Percentiles rank a stretch among this genome's conserved stretches.
phyloP scores from a whole-genome alignment of 2,329 filamentous ascomycete species.

The Ophiostoma australiae region DNA sequence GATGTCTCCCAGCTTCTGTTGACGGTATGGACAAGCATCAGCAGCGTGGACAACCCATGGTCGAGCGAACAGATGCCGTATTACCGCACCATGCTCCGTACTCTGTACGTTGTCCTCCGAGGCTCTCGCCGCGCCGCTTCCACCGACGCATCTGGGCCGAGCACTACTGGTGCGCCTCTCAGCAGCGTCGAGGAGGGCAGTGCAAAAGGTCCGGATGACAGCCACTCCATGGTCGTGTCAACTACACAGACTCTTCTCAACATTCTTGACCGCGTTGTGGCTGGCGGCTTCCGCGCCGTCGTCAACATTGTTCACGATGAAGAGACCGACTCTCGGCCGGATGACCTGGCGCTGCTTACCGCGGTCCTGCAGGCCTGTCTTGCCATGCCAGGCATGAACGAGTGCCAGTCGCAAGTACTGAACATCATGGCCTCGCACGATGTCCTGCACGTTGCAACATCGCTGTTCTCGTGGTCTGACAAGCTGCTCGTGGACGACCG shows the following conservation, averaged over 20 bases:
- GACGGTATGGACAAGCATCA: conserved; percentile 49
- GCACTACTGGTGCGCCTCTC: conserved; percentile 24
- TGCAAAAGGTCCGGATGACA: not conserved
- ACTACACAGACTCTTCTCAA: conserved; percentile 65
- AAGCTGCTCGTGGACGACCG: conserved; percentile 59
- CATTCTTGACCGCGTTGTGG: conserved; percentile 73
- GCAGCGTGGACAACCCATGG: conserved; percentile 51
- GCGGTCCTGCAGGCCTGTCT: conserved; percentile 83
- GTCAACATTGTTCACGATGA: conserved; percentile 78
- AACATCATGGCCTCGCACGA: conserved; percentile 66
- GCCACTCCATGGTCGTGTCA: conserved; percentile 38
- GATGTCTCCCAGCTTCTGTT: conserved; percentile 50
- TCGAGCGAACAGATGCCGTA: conserved; percentile 55
- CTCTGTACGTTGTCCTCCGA: conserved; percentile 76
- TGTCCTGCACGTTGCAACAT: conserved; percentile 73
- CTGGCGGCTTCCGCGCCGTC: conserved; percentile 73
- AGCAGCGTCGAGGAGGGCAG: conserved; percentile 15
- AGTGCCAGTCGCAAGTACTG: conserved; percentile 65
- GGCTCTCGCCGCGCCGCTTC: conserved; percentile 47
- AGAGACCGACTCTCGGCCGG: conserved; percentile 59
- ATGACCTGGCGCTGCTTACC: conserved; percentile 81
- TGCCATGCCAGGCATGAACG: conserved; percentile 68
- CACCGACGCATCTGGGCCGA: not conserved
- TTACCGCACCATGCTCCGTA: conserved; percentile 76
- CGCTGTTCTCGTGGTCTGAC: conserved; percentile 91